These are phyloP conservation scores for Aspergillus novoparasiticus DNA, from an alignment of 2,329 filamentous ascomycete genomes.

Conservation along the genomic window DNA sequence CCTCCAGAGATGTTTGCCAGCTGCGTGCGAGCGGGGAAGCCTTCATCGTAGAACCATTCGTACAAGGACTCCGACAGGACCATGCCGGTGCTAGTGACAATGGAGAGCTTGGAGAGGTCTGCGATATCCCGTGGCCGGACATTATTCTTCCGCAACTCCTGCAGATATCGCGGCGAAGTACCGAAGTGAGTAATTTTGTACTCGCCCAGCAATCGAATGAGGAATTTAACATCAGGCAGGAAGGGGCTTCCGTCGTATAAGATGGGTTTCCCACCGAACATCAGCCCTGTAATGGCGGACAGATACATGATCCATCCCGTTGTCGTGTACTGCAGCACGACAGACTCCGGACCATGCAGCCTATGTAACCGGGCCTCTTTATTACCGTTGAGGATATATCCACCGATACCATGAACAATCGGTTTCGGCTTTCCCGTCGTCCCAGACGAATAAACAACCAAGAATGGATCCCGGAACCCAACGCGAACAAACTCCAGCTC, in stretches of 20 bases:
- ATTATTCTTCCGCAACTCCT: slow-evolving; percentile 67
- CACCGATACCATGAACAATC: slow-evolving; percentile 70
- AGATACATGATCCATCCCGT: slow-evolving; percentile 93
- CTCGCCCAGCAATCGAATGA: slow-evolving; percentile 64
- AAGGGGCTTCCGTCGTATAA: slow-evolving; percentile 87
- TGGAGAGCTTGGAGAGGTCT: slow-evolving; percentile 63
- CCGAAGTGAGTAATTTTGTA: slow-evolving; percentile 73
- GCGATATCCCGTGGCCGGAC: slow-evolving; percentile 64
- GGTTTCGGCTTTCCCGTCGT: slow-evolving; percentile 85
- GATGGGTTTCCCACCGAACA: slow-evolving; percentile 63
- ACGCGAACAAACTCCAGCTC: slow-evolving; percentile 60
- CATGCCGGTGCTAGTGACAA: slow-evolving; percentile 77
- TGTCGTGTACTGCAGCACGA: slow-evolving; percentile 63
- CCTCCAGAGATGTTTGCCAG: slow-evolving; percentile 76
- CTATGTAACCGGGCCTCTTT: slow-evolving; percentile 65
- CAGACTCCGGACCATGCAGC: slow-evolving; percentile 46
- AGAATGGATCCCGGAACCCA: slow-evolving; percentile 72
- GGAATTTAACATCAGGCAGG: slow-evolving; percentile 64
- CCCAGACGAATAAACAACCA: slow-evolving; percentile 77
- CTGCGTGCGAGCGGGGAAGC: slow-evolving; percentile 68
- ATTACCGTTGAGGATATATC: slow-evolving; percentile 39
- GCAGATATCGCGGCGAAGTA: slow-evolving; percentile 74
- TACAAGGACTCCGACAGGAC: slow-evolving; percentile 76
- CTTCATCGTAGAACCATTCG: slow-evolving; percentile 76
- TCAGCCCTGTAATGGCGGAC: slow-evolving; percentile 58